A percentile compares a stretch with the other conserved stretches of the same genome.
phyloP scores from a whole-genome alignment of 306 rosid species.

The Erythrophleum fordii region DNA sequence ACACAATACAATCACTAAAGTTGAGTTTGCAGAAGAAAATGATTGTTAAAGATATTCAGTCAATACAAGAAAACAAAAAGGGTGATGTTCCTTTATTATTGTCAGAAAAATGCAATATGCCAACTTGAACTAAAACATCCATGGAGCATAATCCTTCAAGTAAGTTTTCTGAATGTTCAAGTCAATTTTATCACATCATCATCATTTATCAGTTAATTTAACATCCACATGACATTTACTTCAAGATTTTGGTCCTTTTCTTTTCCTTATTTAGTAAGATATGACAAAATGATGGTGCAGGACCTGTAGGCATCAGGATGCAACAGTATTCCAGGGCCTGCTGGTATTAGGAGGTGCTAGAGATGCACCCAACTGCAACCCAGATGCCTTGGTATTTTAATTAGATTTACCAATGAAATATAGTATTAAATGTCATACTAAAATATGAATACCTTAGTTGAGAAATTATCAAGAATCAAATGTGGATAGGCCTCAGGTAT shows the following conservation, averaged over 20 bases:
- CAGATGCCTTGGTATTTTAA: not conserved
- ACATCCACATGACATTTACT: not conserved
- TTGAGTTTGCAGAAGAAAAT: conserved; percentile 18
- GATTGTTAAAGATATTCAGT: not conserved
- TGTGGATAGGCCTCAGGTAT: conserved; percentile 96
- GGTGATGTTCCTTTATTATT: not conserved
- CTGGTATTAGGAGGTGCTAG: not conserved
- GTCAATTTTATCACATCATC: not conserved
- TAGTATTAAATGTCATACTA: not conserved
- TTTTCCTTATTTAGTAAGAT: conserved; percentile 7
- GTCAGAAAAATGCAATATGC: not conserved
- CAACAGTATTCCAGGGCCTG: not conserved
- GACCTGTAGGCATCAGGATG: not conserved
- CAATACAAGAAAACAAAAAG: not conserved
- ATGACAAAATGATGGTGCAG: not conserved
- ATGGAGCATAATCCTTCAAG: conserved; percentile 10
- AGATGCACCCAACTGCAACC: conserved; percentile 18
- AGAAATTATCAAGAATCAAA: conserved; percentile 77
- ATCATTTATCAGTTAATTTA: not conserved
- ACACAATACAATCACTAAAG: not conserved
- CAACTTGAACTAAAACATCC: conserved; percentile 15
- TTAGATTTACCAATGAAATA: conserved; percentile 3
- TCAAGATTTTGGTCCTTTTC: not conserved
- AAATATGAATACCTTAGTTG: conserved; percentile 70
- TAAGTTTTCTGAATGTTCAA: not conserved